Evolutionary conservation across 768 basidiomycete species (phyloP).

Genomic region (Cystoderma amianthinum): DNA sequence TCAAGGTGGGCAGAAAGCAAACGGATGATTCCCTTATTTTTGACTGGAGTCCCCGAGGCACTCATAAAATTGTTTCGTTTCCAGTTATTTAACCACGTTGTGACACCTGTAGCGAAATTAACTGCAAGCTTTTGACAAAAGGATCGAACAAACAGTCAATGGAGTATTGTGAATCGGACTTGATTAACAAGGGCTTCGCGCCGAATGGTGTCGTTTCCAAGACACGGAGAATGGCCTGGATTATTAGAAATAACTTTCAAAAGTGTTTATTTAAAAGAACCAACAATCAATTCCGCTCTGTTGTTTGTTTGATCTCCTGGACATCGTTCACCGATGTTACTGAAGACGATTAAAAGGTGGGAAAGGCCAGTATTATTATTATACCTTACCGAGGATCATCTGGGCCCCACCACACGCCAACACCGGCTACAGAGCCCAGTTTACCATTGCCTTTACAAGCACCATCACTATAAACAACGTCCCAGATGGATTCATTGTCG

Average conservation of each 20-base stretch:
- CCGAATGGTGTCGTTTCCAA: constrained; percentile 64
- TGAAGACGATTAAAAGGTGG: constrained; percentile 18
- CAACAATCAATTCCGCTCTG: constrained; percentile 79
- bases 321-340: constrained; percentile 78
- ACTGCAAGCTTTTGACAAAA: constrained; percentile 3
- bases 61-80: constrained; percentile 40
- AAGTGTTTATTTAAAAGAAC: no score
- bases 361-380: background rate
- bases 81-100: constrained; percentile 70
- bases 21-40: constrained; percentile 65
- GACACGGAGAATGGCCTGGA: constrained; percentile 76
- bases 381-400: constrained; percentile 49
- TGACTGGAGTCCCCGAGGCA: constrained; percentile 47
- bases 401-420: constrained; percentile 87
- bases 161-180: constrained; percentile 82
- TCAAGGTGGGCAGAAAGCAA: constrained; percentile 63
- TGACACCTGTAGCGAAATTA: constrained; percentile 37
- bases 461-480: constrained; percentile 81
- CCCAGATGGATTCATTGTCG: constrained; percentile 22
- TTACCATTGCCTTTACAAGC: constrained; percentile 83
- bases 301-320: constrained; percentile 85
- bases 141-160: constrained; percentile 54
- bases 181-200: constrained; percentile 58
- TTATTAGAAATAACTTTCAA: background rate
- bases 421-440: constrained; percentile 58